These are phyloP conservation scores for Fagus crenata DNA, from an alignment of 306 rosid species.

Conservation along the genomic window DNA sequence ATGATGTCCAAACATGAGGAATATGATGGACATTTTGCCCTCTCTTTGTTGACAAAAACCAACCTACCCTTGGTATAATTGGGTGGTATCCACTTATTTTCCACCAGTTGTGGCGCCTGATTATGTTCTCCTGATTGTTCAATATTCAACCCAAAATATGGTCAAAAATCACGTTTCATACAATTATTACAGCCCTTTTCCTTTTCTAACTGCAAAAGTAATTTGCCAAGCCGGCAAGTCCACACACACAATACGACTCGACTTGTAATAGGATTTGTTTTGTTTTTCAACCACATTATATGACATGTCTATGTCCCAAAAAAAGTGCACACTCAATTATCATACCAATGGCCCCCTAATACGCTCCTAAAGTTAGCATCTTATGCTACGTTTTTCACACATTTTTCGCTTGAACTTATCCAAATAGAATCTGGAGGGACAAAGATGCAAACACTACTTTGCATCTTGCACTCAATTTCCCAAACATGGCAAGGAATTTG, in stretches of 20 bases:
- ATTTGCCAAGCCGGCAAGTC: neutral
- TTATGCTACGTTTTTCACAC: neutral
- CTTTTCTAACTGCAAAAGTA: neutral
- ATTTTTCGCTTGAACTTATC: neutral
- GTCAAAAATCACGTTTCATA: neutral
- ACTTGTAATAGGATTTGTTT: neutral
- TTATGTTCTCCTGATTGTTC: neutral
- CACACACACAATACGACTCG: neutral
- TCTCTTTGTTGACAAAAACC: neutral
- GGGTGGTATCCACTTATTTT: neutral
- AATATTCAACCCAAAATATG: neutral
- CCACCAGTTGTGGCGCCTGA: slow-evolving; percentile 1
- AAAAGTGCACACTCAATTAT: neutral
- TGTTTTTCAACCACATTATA: neutral
- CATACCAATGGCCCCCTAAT: neutral
- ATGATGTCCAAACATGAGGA: neutral
- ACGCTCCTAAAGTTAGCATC: neutral
- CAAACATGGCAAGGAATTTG: neutral
- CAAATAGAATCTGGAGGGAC: neutral
- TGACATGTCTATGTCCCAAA: neutral
- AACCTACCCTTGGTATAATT: neutral
- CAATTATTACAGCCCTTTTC: slow-evolving; percentile 1
- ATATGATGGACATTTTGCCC: neutral
- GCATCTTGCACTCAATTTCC: neutral
- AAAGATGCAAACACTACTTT: neutral